Evolutionary conservation across 2,329 filamentous ascomycete species (phyloP), one percentile per base, ranked within the genome.

Genomic region (Celoporthe dispersa): DNA sequence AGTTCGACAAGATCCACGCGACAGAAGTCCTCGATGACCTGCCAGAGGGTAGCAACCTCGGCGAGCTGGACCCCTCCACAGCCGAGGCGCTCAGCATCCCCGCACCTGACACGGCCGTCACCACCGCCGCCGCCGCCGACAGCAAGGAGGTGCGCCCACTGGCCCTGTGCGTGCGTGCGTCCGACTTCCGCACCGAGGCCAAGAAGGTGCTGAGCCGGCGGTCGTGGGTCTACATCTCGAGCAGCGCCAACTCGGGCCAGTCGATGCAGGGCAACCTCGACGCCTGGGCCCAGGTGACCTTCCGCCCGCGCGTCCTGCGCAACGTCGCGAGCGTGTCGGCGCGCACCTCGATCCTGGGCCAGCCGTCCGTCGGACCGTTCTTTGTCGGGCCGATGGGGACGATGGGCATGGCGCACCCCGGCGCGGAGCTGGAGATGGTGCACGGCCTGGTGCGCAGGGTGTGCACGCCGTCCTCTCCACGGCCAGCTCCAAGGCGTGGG

Each of bases 161-260:
- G 39, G 76, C 78, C 37, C 74, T 75, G 63, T 77, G 77, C 71
- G 71, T 76, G 65, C 76, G 60, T 59, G 75, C 64, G 53, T 72
- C 55, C 84, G 89, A 71, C 84, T 93, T 72, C 89, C 89, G 65
- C 35, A 59, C 72, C 5, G 77, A 75, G 7, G 78, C 78, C 1
- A 84, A 86, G 74, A 83, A 85, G 67, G 79, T 92, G 19, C 91
- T 92, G 75, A 86, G 85, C 64, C 88, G 87, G 65, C 91, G 88
- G 1, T 85, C 89, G 25, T 77, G 74, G 70, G 71, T 76, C 3
- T 80, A 78, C 73, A 71, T 74, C 33, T 75, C 76, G 11, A 77
- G 75, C 66, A 77, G 74, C 4, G 74, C 78, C 33, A 76, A 77
- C 72, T 71, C 76, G 12, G 77, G 76, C 8, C 74, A 75, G 33